Conservation (phyloP, 768 basidiomycete species). For the Fistulinella prunicolor region DNA sequence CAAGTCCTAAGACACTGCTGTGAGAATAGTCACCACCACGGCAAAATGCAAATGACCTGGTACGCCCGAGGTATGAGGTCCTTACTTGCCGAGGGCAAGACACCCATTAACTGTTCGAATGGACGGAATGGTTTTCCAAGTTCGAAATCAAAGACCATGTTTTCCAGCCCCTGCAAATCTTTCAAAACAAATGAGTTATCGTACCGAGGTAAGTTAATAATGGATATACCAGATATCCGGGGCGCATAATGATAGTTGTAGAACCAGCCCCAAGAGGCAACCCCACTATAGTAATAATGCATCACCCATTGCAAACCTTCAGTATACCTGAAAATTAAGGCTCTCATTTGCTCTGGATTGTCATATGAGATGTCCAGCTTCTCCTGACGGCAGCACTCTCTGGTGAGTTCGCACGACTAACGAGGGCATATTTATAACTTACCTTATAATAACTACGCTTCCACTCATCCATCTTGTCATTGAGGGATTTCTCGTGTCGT, state of each 20-base stretch:
- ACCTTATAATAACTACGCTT: constrained; percentile 89
- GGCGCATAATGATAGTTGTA: constrained; percentile 98
- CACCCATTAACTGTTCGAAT: constrained; percentile 97
- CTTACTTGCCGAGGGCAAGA: constrained; percentile 86
- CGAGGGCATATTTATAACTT: constrained; percentile 39
- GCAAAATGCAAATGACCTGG: constrained; percentile 46
- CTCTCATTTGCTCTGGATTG: constrained; percentile 61
- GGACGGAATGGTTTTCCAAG: constrained; percentile 89
- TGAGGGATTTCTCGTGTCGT: constrained; percentile 65
- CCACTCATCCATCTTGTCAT: constrained; percentile 91
- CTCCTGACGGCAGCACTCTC: constrained; percentile 44
- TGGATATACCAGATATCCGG: constrained; percentile 78
- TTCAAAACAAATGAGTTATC: constrained; percentile 10
- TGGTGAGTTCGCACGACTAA: constrained; percentile 12
- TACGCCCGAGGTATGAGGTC: constrained; percentile 87
- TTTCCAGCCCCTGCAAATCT: constrained; percentile 62
- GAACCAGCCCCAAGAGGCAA: constrained; percentile 99
- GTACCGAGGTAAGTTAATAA: not conserved
- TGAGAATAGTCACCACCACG: not conserved
- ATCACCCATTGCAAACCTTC: constrained; percentile 99
- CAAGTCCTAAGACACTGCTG: constrained; percentile 56
- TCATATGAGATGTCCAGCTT: constrained; percentile 84
- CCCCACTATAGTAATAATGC: constrained; percentile 97
- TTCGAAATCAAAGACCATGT: constrained; percentile 84
- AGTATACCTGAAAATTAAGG: constrained; percentile 76